Conservation (phyloP, 2,329 filamentous ascomycete species). For the Emergomyces orientalis region DNA sequence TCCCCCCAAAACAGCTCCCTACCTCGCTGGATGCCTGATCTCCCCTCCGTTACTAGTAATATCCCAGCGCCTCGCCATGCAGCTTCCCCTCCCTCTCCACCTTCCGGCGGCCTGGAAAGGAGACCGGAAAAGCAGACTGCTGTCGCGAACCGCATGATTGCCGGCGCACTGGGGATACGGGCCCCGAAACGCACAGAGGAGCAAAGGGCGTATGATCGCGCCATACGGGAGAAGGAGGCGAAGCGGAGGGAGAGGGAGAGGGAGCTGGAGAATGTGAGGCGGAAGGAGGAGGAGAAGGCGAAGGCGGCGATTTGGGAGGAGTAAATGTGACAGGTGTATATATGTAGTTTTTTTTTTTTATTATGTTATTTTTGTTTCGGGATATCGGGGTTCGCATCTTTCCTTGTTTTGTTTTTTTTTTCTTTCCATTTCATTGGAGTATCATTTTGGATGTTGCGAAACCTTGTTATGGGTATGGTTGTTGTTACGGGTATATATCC, state of each 20-base stretch:
- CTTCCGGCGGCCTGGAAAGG: conserved; percentile 15
- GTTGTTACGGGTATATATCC: background rate
- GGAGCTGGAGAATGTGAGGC: conserved; percentile 53
- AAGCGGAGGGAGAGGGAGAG: conserved; percentile 64
- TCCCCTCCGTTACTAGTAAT: conserved; percentile 59
- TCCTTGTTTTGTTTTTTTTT: background rate
- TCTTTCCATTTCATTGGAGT: background rate
- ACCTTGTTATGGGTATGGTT: background rate
- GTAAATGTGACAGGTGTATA: conserved; percentile 21
- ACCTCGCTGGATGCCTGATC: conserved; percentile 10
- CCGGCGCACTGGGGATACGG: conserved; percentile 72
- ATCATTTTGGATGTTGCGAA: background rate
- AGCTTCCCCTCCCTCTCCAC: conserved; percentile 31
- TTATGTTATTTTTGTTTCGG: background rate
- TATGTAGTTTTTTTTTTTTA: background rate
- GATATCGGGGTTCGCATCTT: background rate
- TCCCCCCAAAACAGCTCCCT: conserved; percentile 38
- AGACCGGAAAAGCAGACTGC: conserved; percentile 89
- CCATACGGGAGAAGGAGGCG: conserved; percentile 73
- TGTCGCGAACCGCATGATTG: conserved; percentile 82
- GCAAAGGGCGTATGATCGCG: conserved; percentile 75
- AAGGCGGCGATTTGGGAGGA: conserved; percentile 81
- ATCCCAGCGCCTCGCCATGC: conserved; percentile 31
- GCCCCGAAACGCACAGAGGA: conserved; percentile 77
- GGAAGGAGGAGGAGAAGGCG: conserved; percentile 60